Evolutionary conservation across 305 asterid genomes (phyloP), one percentile per base, ranked within the genome.

Genomic region (Fraxinus floribunda): DNA sequence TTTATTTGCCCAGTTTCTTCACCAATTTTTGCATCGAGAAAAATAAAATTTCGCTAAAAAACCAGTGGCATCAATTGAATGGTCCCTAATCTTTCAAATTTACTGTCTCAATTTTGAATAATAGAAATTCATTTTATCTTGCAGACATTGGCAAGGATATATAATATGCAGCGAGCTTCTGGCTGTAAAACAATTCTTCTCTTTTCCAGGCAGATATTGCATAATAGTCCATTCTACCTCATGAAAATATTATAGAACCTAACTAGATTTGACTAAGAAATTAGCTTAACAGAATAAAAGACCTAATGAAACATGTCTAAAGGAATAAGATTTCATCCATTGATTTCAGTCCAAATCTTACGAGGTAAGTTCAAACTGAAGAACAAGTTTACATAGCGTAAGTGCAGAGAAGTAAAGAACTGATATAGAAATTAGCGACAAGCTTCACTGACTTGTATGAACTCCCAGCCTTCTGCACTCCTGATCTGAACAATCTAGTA

Each of bases 401-500:
- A 62, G 35, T 35, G 75, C 82, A 75, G 74, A 29, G 13, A 79
- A 76, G 78, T 73, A 74, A 38, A 76, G 35, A 75, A 71, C 52
- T 41, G 49, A 30, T 71, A 76, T 11, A 60, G 84, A 76, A 77
- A 68, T 68, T 68, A 29, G 75, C 10, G 78, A 79, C 24, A 10
- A 75, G 72, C 46, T 35, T 30, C 78, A 88, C 97, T 90, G 83
- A 94, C 98, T 87, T 94, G 55, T 84, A 81, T 79, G 85, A 77
- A 88, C 84, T 90, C 84, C 95, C 95, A 81, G 90, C 91, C 85
- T 91, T 94, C 87, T 90, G 92, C 84, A 89, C 92, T 60, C 90
- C 91, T 84, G 92, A 89, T 78, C 34, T 90, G 88, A 93, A 91
- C 83, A 90, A 91, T 89, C 98, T 95, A 90, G 81, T 34, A 80